These are phyloP conservation scores for Mycosphaerella sp. DNA, from an alignment of 2,329 filamentous ascomycete species.

Conservation along the genomic window DNA sequence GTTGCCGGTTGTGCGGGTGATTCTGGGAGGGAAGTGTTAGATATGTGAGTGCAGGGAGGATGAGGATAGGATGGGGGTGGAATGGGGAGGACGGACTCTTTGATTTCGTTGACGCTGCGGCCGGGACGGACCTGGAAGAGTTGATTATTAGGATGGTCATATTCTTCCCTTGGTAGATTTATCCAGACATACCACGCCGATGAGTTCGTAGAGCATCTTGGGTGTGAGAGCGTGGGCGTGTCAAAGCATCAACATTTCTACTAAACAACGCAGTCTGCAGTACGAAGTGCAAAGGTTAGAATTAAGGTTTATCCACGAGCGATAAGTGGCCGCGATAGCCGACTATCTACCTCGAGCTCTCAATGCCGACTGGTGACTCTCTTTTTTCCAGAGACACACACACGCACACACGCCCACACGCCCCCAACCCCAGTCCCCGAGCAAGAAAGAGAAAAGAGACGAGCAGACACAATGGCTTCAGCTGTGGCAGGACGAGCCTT, in stretches of 20 bases:
- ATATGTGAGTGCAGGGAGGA: slow-evolving; percentile 8
- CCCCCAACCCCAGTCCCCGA: neutral
- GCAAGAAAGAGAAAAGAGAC: neutral
- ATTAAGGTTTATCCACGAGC: too few relatives aligned
- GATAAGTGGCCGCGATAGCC: slow-evolving; percentile 1
- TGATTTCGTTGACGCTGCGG: slow-evolving; percentile 75
- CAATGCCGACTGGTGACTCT: neutral
- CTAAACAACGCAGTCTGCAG: neutral
- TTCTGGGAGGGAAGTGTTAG: slow-evolving; percentile 49
- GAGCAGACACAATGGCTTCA: slow-evolving; percentile 14
- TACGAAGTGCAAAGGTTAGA: neutral
- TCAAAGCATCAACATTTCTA: neutral
- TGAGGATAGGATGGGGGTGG: neutral
- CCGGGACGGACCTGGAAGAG: slow-evolving; percentile 74
- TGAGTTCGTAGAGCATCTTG: slow-evolving; percentile 85
- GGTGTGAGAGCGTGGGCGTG: neutral
- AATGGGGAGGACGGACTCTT: slow-evolving; percentile 63
- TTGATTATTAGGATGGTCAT: slow-evolving; percentile 16
- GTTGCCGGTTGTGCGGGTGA: slow-evolving; percentile 76
- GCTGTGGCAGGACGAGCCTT: slow-evolving; percentile 19
- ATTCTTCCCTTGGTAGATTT: neutral
- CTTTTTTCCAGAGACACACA: neutral
- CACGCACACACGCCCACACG: too few relatives aligned
- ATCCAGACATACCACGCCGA: slow-evolving; percentile 70
- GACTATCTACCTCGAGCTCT: neutral